Percentiles rank a stretch among this genome's conserved stretches.
Evolutionary conservation across 1,284 basidiomycete genomes (phyloP).

Genomic region (Apiotrichum porosum): DNA sequence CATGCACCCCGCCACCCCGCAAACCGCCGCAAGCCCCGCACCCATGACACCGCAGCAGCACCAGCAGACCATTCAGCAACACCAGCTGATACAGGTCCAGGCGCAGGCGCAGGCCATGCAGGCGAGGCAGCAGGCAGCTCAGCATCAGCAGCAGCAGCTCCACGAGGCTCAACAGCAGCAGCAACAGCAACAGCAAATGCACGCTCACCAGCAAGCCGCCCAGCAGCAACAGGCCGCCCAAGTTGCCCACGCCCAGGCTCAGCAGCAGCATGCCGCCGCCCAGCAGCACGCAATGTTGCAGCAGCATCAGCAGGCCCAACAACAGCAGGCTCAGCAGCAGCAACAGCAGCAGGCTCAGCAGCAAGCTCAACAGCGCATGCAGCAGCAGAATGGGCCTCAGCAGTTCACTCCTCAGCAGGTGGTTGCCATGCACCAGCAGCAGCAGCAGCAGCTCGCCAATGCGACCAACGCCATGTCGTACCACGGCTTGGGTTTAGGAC

Average conservation of each 20-base stretch:
- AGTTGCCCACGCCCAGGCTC: conserved; percentile 15
- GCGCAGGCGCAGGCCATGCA: conserved; percentile 12
- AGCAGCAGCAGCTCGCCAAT: too few relatives aligned
- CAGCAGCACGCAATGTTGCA: conserved; percentile 20
- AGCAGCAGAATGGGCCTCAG: background rate
- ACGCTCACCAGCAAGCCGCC: conserved; percentile 5
- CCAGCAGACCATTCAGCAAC: conserved; percentile 20
- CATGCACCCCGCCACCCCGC: conserved; percentile 19
- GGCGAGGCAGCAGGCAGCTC: conserved; percentile 13
- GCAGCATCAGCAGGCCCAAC: conserved; percentile 19
- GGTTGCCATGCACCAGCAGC: background rate
- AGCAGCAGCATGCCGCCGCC: conserved; percentile 17
- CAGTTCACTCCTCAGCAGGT: background rate
- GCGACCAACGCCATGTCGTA: conserved; percentile 32
- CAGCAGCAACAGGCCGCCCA: conserved; percentile 17
- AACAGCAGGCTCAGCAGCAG: conserved; percentile 15
- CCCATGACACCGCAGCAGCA: conserved; percentile 25
- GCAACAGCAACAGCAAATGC: conserved; percentile 11
- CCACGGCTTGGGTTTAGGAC: conserved; percentile 26
- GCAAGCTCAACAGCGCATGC: conserved; percentile 1
- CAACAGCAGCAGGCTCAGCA: conserved; percentile 18
- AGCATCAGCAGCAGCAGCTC: conserved; percentile 13
- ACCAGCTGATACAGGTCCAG: conserved; percentile 20
- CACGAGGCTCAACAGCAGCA: conserved; percentile 16
- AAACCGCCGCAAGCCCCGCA: conserved; percentile 16